Conservation (phyloP, 805 yeast genomes). For the Spathaspora passalidarum region DNA sequence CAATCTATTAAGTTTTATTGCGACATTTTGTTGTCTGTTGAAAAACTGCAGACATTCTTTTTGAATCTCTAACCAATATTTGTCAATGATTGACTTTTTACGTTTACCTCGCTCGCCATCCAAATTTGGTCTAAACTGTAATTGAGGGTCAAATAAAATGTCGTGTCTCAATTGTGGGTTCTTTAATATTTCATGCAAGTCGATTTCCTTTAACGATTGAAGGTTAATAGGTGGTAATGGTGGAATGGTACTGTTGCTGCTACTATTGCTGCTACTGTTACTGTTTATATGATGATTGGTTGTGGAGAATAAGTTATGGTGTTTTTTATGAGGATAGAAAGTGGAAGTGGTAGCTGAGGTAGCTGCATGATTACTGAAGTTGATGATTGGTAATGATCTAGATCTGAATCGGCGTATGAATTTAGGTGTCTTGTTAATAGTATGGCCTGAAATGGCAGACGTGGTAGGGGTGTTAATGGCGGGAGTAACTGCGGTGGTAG, state of each 20-base stretch:
- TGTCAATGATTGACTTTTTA: slow-evolving; percentile 71
- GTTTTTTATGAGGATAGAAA: slow-evolving; percentile 7
- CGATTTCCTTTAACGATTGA: slow-evolving; percentile 80
- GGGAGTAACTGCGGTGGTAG: slow-evolving; percentile 5
- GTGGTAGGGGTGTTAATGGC: slow-evolving; percentile 3
- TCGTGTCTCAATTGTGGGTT: slow-evolving; percentile 94
- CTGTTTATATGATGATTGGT: not conserved
- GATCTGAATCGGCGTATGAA: slow-evolving; percentile 35
- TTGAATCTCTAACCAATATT: slow-evolving; percentile 78
- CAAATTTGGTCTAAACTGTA: slow-evolving; percentile 86
- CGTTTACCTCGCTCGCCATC: slow-evolving; percentile 88
- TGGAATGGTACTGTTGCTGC: slow-evolving; percentile 22
- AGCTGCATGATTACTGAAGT: slow-evolving; percentile 18
- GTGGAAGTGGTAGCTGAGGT: slow-evolving; percentile 1
- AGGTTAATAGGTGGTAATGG: slow-evolving; percentile 80
- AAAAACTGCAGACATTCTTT: slow-evolving; percentile 56
- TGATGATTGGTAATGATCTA: slow-evolving; percentile 41
- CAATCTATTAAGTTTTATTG: slow-evolving; percentile 42
- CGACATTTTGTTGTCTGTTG: slow-evolving; percentile 3
- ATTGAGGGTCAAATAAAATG: slow-evolving; percentile 84
- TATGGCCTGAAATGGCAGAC: slow-evolving; percentile 3
- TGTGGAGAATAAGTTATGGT: slow-evolving; percentile 1
- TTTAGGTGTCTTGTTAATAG: slow-evolving; percentile 27
- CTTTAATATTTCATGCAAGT: slow-evolving; percentile 80
- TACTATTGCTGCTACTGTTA: not conserved